Base-by-base conservation (phyloP, 495 filamentous ascomycete genomes). In the Pseudotulostoma volvatum region DNA sequence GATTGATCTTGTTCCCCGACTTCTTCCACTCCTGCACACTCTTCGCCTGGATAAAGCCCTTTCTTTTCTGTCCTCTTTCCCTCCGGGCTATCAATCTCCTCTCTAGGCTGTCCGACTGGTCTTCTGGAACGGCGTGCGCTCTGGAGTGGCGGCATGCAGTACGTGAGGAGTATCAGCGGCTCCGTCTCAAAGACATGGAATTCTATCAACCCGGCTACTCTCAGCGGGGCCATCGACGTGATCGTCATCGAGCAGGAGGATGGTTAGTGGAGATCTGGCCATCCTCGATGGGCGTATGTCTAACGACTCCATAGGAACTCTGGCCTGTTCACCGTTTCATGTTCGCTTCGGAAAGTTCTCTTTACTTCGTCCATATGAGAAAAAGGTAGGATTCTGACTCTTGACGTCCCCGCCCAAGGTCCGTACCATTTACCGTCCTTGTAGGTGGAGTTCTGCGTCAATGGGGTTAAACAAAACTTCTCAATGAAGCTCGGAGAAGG, bases 321-420 rank as follows among this genome's bases (percentile, higher is more conserved):
- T 81, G 36, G 78, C 79, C 40, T 99, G 90, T 60, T 95, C 90
- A 11, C 90, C 90, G 18, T 99, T 99, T 57, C 92, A 99, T 59
- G 87, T 99, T 43, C 84, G 90, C 36, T 99, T 99, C 56, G 92
- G 90, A 51, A 99, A 99, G 63, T 96, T 95, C 64, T 92, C 85
- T 23, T 65, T 99, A 25, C 63, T 99, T 45, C 84, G 92, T 36
- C 92, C 90, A 2, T 95, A 77, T 48, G 92, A 99, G 58, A 97
- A 96, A 70, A 99, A 99, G 75, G 85, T 72, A 54, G 31, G n/a
- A n/a, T n/a, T n/a, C n/a, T n/a, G n/a, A 52, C 17, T 15, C 28
- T 18, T 33, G n/a, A 14, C 9, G 34, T 31, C 31, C 30, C 28
- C n/a, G 7, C 16, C 7, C 9, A 13, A 3, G 1, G 17, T n/a